A percentile compares a stretch with the other conserved stretches of the same genome.
Evolutionary conservation across 1,284 basidiomycete species (phyloP).

Genomic region (Hemileia vastatrix): DNA sequence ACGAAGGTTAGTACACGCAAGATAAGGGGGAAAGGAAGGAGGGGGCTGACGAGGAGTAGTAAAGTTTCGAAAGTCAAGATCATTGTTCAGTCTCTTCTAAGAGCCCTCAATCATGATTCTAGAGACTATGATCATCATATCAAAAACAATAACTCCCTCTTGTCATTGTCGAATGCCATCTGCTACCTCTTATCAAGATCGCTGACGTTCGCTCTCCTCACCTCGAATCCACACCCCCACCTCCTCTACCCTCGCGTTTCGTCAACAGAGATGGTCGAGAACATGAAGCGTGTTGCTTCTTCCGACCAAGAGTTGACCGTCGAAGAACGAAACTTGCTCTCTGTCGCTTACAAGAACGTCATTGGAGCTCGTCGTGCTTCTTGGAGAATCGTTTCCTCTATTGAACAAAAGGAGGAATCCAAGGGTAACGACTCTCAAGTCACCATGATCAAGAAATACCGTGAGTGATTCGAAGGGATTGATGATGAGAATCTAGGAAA

Average conservation of each 20-base stretch:
- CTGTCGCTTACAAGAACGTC: no score
- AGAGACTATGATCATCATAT: neutral
- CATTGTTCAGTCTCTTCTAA: neutral
- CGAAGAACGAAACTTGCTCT: slow-evolving; percentile 97
- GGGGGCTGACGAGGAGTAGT: no score
- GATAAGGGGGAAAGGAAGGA: no score
- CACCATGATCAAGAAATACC: slow-evolving; percentile 96
- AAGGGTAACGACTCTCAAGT: slow-evolving; percentile 98
- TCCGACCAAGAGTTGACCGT: slow-evolving; percentile 97
- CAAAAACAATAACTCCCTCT: neutral
- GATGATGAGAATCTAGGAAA: neutral
- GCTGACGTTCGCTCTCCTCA: slow-evolving; percentile 22
- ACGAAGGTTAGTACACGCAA: slow-evolving; percentile 86
- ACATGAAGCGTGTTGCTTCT: slow-evolving; percentile 96
- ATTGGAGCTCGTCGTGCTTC: slow-evolving; percentile 98
- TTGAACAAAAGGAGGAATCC: slow-evolving; percentile 99
- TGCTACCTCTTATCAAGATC: neutral
- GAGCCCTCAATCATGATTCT: neutral
- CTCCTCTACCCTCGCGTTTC: slow-evolving; percentile 11
- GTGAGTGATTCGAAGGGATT: slow-evolving; percentile 51
- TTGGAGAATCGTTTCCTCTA: slow-evolving; percentile 98
- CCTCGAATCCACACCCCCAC: slow-evolving; percentile 27
- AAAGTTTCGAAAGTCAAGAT: no score
- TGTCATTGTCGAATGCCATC: slow-evolving; percentile 1
- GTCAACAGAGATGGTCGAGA: slow-evolving; percentile 83